Evolutionary conservation across 305 asterid species (phyloP), one percentile per base, ranked within the genome.

Genomic region (Ilex paraguariensis): DNA sequence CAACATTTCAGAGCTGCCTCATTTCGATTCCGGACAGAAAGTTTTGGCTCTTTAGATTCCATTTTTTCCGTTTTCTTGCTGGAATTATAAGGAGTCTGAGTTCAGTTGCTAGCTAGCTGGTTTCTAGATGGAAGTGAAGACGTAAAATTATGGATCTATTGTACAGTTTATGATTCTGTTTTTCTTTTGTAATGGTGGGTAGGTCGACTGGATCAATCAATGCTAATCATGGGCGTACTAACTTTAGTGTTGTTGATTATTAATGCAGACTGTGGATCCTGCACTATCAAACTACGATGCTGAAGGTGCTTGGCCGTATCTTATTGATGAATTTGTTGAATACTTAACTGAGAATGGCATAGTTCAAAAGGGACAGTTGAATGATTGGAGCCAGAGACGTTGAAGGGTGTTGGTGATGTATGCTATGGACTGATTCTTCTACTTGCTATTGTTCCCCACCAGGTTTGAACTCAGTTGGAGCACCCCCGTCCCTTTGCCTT

Each of bases 291-390:
- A 87, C 80, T 90, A 93, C 65, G 99, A 93, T 62, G 88, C 96
- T 10, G 92, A 87, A 36, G 97, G 99, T 63, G 99, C 99, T 45
- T 93, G 99, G 99, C 99, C 99, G 6, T 93, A 93, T 70, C 92
- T 93, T 70, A 87, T 90, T 40, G 99, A 93, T 60, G 99, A 93
- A 75, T 90, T 93, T 74, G 99, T 87, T 11, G 99, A 93, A 67
- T 90, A 87, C 80, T 75, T 93, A 79, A 75, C 70, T 28, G 96
- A 90, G 72, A 81, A 83, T 67, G 87, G 82, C 65, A 50, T 87
- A 60, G 77, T 84, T 50, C 87, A 84, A 70, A 84, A 83, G 77
- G 90, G 87, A 65, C 83, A 79, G 75, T 71, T 81, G 73, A 74
- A 67, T 71, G 95, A 85, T 66, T 88, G 92, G 92, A 82, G 80